Conservation (phyloP, 2,329 filamentous ascomycete species). For the Ceratocystis harringtonii region DNA sequence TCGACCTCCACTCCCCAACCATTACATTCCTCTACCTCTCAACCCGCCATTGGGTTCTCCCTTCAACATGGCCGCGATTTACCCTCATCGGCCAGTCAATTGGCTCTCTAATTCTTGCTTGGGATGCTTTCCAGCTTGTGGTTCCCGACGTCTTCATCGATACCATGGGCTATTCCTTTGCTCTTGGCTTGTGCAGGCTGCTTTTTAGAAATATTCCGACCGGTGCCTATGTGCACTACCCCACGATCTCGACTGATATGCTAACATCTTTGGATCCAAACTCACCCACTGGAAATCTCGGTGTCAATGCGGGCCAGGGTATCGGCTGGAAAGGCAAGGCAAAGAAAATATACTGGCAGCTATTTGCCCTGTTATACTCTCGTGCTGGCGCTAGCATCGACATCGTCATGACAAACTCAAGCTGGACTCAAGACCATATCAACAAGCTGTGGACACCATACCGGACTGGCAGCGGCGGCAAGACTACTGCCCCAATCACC, state of each 20-base stretch:
- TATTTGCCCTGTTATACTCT: constrained; percentile 72
- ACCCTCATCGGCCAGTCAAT: constrained; percentile 89
- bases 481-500: constrained; percentile 39
- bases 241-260: constrained; percentile 98
- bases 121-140: constrained; percentile 83
- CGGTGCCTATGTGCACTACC: constrained; percentile 91
- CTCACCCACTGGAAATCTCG: constrained; percentile 43
- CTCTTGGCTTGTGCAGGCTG: constrained; percentile 65
- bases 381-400: constrained; percentile 72
- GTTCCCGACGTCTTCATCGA: constrained; percentile 91
- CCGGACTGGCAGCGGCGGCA: constrained; percentile 28
- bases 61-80: constrained; percentile 78
- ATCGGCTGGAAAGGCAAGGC: constrained; percentile 50
- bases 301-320: constrained; percentile 73
- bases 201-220: constrained; percentile 72
- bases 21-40: constrained; percentile 83
- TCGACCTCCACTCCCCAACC: constrained; percentile 67
- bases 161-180: constrained; percentile 96
- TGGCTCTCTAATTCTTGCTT: constrained; percentile 73
- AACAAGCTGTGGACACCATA: constrained; percentile 59
- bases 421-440: constrained; percentile 81
- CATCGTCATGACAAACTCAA: constrained; percentile 94
- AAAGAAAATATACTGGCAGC: constrained; percentile 74
- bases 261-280: constrained; percentile 60
- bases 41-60: constrained; percentile 71